phyloP scores from a whole-genome alignment of 2,329 filamentous ascomycete genomes.

The Colletotrichum lentis region DNA sequence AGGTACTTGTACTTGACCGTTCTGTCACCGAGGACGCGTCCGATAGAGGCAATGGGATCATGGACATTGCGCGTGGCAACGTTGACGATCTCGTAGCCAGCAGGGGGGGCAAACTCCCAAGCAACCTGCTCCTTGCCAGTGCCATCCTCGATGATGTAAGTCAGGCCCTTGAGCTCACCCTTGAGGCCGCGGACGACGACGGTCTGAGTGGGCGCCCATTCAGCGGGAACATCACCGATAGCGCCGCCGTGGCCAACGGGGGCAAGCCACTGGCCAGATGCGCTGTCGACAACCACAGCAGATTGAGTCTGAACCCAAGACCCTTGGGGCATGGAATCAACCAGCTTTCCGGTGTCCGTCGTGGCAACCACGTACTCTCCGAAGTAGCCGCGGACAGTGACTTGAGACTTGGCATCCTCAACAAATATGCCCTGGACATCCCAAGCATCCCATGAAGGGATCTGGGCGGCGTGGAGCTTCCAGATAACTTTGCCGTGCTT shows the following conservation, averaged over 20 bases:
- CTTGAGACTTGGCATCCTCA: constrained; percentile 63
- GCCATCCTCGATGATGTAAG: constrained; percentile 56
- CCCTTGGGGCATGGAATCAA: constrained; percentile 54
- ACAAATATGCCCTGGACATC: constrained; percentile 73
- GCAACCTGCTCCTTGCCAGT: constrained; percentile 57
- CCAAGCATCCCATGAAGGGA: constrained; percentile 65
- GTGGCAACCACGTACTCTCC: constrained; percentile 70
- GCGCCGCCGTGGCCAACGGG: constrained; percentile 61
- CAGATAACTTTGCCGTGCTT: constrained; percentile 78
- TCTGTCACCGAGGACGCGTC: constrained; percentile 88
- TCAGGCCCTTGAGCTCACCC: constrained; percentile 63
- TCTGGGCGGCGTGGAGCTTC: constrained; percentile 71
- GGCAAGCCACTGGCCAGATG: constrained; percentile 62
- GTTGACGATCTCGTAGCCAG: constrained; percentile 72
- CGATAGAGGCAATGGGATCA: constrained; percentile 93
- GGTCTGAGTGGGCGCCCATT: constrained; percentile 59
- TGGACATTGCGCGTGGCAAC: constrained; percentile 75
- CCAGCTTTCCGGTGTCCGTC: constrained; percentile 60
- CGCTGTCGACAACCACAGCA: constrained; percentile 61
- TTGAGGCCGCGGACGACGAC: constrained; percentile 62
- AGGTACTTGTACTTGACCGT: constrained; percentile 98
- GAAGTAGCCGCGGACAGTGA: constrained; percentile 66
- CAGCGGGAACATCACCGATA: constrained; percentile 55
- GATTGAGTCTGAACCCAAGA: constrained; percentile 50
- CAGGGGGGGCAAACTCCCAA: constrained; percentile 78